A percentile compares a stretch with the other conserved stretches of the same genome.
Conservation (phyloP, 805 yeast genomes). For the Brettanomyces bruxellensis region DNA sequence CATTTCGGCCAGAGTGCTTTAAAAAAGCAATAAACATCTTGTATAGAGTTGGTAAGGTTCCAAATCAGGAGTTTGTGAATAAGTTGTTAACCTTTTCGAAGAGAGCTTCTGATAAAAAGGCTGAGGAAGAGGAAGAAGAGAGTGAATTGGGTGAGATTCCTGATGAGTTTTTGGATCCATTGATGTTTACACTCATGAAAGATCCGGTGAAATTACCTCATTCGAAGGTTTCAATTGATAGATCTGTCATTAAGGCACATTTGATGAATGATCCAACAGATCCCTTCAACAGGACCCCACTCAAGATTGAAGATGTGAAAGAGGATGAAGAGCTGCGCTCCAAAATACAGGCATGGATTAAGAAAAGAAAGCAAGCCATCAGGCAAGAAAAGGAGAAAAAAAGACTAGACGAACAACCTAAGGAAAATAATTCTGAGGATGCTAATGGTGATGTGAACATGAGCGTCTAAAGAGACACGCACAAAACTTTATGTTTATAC, state of each 20-base stretch:
- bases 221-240: slow-evolving; percentile 76
- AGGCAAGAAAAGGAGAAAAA: slow-evolving; percentile 5
- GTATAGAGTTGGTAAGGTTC: slow-evolving; percentile 41
- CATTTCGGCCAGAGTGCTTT: slow-evolving; percentile 63
- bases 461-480: slow-evolving; percentile 2
- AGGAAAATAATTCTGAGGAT: slow-evolving; percentile 8
- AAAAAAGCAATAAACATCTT: slow-evolving; percentile 63
- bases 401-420: not conserved
- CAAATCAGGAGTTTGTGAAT: slow-evolving; percentile 38
- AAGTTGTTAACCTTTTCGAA: slow-evolving; percentile 48
- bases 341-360: slow-evolving; percentile 52
- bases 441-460: slow-evolving; percentile 18
- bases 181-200: slow-evolving; percentile 91
- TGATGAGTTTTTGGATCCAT: slow-evolving; percentile 93
- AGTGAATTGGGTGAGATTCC: slow-evolving; percentile 88
- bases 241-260: slow-evolving; percentile 89
- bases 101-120: slow-evolving; percentile 52
- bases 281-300: slow-evolving; percentile 92
- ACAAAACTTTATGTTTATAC: not conserved
- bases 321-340: slow-evolving; percentile 65
- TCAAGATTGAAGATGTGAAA: slow-evolving; percentile 78
- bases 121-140: slow-evolving; percentile 72
- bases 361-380: slow-evolving; percentile 27
- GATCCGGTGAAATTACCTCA: slow-evolving; percentile 94
- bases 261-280: slow-evolving; percentile 90